phyloP scores from a whole-genome alignment of 208 protist species.

The Vickermania ingenoplastis region DNA sequence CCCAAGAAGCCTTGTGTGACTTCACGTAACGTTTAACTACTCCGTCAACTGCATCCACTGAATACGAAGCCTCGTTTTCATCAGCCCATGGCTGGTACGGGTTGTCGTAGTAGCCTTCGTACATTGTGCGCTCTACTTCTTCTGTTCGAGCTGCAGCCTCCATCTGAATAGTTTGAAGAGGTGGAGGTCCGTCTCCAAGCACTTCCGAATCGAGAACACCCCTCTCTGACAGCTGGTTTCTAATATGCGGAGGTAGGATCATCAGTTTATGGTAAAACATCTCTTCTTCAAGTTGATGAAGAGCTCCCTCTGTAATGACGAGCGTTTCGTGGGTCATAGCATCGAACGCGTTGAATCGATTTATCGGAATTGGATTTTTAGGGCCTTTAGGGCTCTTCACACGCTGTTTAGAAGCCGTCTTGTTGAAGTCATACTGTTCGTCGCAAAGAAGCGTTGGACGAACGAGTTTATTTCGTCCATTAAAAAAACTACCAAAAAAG shows the following conservation, averaged over 20 bases:
- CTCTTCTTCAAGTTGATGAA: conserved; percentile 84
- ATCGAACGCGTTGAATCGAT: conserved; percentile 88
- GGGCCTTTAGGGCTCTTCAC: conserved; percentile 77
- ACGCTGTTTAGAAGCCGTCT: conserved; percentile 53
- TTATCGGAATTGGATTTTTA: conserved; percentile 88
- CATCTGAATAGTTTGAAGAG: conserved; percentile 67
- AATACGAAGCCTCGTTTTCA: conserved; percentile 68
- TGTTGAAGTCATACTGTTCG: conserved; percentile 84
- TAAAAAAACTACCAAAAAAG: conserved; percentile 89
- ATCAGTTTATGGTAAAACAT: conserved; percentile 79
- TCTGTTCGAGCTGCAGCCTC: conserved; percentile 79
- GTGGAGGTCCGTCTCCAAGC: conserved; percentile 58
- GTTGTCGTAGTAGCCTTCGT: conserved; percentile 70
- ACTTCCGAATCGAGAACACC: conserved; percentile 60
- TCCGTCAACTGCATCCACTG: conserved; percentile 73
- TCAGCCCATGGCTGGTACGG: conserved; percentile 81
- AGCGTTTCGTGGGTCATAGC: conserved; percentile 71
- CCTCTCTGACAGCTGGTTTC: conserved; percentile 71
- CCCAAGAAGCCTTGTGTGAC: conserved; percentile 68
- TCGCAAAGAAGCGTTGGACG: conserved; percentile 80
- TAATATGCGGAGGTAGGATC: conserved; percentile 82
- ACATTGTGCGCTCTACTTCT: conserved; percentile 74
- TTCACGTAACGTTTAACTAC: conserved; percentile 61
- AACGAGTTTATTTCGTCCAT: conserved; percentile 85
- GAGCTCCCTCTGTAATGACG: conserved; percentile 84